These are phyloP conservation scores for Zygoascus biomembranicola DNA, from an alignment of 805 yeast genomes.

Conservation along the genomic window DNA sequence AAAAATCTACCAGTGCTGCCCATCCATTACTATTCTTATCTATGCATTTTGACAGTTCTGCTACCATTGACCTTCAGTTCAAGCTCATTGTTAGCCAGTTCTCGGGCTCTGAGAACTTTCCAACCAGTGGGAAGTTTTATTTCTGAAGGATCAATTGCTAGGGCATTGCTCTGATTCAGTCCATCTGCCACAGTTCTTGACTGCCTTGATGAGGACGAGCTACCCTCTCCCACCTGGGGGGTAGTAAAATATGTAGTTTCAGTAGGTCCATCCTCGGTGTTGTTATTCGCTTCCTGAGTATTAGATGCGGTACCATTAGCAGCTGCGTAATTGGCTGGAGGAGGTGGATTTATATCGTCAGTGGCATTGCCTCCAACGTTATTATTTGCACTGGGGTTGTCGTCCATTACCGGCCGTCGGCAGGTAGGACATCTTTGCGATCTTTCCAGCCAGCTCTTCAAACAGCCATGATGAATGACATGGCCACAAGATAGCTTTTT, in stretches of 20 bases:
- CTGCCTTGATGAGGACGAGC: not conserved
- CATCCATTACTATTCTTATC: not conserved
- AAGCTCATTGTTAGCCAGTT: not conserved
- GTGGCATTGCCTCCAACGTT: not conserved
- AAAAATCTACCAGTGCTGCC: too few species aligned
- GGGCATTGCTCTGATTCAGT: not conserved
- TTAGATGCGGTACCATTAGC: not conserved
- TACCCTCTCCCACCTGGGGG: not conserved
- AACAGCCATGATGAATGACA: conserved; percentile 79
- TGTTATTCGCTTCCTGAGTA: not conserved
- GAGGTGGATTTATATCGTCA: not conserved
- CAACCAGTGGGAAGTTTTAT: conserved; percentile 1
- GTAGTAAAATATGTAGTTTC: not conserved
- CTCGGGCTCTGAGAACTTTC: conserved; percentile 1
- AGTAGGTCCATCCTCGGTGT: not conserved
- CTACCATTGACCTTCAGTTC: not conserved
- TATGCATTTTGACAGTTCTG: conserved; percentile 1
- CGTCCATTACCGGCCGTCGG: conserved; percentile 35
- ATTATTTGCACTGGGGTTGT: not conserved
- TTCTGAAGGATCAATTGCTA: not conserved
- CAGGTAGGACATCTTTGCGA: conserved; percentile 94
- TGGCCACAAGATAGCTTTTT: conserved; percentile 80
- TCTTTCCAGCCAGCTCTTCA: conserved; percentile 87
- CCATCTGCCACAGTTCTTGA: not conserved
- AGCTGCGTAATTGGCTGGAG: not conserved